Evolutionary conservation across 2,329 filamentous ascomycete genomes (phyloP), one percentile per base, ranked within the genome.

Genomic region (Tolypocladium sp.): DNA sequence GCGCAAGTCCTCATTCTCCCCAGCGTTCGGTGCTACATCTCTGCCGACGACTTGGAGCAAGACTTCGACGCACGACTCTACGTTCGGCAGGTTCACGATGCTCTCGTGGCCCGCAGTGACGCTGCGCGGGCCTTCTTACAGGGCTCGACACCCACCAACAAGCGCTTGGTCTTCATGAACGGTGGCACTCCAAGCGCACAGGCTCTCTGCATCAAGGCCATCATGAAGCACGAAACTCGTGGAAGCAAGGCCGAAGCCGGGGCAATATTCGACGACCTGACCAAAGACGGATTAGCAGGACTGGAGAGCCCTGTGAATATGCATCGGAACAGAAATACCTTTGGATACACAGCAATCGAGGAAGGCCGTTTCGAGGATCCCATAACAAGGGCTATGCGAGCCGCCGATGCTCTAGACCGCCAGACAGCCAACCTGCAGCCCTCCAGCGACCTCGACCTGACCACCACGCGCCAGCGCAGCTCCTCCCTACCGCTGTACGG

Each of bases 111-210:
- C 22, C 79, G 84, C 49, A 72, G 74, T 37, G 72, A 80, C 57
- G 73, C 73, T 51, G 84, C 84, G 9, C 70, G 73, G 37, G 67
- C 73, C 2, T 88, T 87, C 64, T 68, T 87, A 30, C 69, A 71
- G 46, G 72, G 72, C 12, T 77, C 80, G 8, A 76, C 75, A 1
- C 67, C 73, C 12, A 69, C 71, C 57, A 76, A 77, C 60, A 84
- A 80, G 63, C 78, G 79, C 59, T 68, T 87, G 5, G 84, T 85
- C 9, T 85, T 88, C 63, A 73, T 85, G 69, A 79, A 84, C 57
- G 85, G 84, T 3, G 83, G 85, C 12, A 82, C 81, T 3, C 75
- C 80, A 12, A 75, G 78, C 58, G 83, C 83, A 1, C 79, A 81
- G 57, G 71, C 78, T 7, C 72, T 79, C 30, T 87, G 84, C 64